Percentiles rank a stretch among this genome's conserved stretches.
Conservation (phyloP, 768 basidiomycete species). For the Suillus bovinus region DNA sequence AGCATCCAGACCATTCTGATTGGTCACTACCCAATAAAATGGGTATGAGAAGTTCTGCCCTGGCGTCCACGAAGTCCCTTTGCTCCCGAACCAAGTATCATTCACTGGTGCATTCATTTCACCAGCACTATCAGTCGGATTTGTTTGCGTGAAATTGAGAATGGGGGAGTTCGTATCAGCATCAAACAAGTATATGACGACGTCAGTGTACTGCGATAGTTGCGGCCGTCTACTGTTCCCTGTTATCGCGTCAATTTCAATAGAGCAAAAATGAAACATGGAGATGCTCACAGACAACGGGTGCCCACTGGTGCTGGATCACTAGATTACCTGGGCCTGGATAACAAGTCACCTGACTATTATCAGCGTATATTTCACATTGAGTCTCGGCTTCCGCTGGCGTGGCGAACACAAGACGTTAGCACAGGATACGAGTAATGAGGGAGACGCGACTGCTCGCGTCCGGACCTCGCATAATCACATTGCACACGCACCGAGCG, state of each 20-base stretch:
- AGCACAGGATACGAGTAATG: conserved; percentile 10
- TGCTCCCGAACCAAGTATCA: conserved; percentile 71
- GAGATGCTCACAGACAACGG: conserved; percentile 73
- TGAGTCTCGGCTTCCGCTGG: conserved; percentile 40
- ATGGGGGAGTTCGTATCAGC: conserved; percentile 59
- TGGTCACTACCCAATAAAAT: conserved; percentile 79
- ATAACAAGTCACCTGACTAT: conserved; percentile 77
- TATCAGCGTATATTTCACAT: conserved; percentile 62
- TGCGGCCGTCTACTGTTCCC: conserved; percentile 78
- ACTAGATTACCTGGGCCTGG: conserved; percentile 57
- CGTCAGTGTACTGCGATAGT: conserved; percentile 57
- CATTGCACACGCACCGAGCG: conserved; percentile 28
- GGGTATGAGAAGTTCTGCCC: conserved; percentile 60
- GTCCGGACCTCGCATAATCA: conserved; percentile 10
- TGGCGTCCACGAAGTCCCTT: conserved; percentile 47
- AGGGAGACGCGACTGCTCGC: conserved; percentile 12
- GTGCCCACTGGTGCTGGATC: conserved; percentile 72
- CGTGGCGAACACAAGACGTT: conserved; percentile 11
- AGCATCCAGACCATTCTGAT: conserved; percentile 49
- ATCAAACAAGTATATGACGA: conserved; percentile 78
- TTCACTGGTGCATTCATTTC: conserved; percentile 55
- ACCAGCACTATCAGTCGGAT: conserved; percentile 59
- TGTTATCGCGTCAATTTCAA: conserved; percentile 32
- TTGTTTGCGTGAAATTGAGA: conserved; percentile 45
- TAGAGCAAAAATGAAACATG: conserved; percentile 11